These are phyloP conservation scores for Lippia alba DNA, from an alignment of 305 asterid species.

Conservation along the genomic window DNA sequence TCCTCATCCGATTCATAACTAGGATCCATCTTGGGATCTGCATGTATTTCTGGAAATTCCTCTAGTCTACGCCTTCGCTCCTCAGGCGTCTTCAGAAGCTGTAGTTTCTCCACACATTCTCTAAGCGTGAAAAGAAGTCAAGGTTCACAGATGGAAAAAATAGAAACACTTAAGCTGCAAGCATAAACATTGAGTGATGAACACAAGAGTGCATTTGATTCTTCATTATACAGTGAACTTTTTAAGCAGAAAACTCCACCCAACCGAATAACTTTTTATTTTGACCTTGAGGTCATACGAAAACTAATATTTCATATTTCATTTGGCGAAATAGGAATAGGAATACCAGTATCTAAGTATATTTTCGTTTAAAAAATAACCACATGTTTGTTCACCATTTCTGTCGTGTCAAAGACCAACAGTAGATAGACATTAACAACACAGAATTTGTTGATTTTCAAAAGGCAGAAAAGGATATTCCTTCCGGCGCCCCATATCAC, in stretches of 20 bases:
- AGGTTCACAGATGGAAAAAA: slow-evolving; percentile 40
- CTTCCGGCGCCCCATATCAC: slow-evolving; percentile 94
- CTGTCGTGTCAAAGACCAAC: slow-evolving; percentile 20
- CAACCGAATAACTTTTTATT: neutral
- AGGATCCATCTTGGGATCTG: slow-evolving; percentile 99
- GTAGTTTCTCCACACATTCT: slow-evolving; percentile 97
- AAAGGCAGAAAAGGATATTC: slow-evolving; percentile 83
- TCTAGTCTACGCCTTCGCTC: slow-evolving; percentile 91
- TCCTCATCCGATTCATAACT: slow-evolving; percentile 83
- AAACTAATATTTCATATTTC: too few relatives aligned
- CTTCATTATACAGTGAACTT: neutral
- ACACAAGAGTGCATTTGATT: neutral
- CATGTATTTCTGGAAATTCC: slow-evolving; percentile 82
- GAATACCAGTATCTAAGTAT: slow-evolving; percentile 1
- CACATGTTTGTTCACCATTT: slow-evolving; percentile 15
- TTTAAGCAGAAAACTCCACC: slow-evolving; percentile 6
- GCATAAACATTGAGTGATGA: neutral
- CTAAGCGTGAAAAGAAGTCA: slow-evolving; percentile 85
- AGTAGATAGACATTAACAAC: slow-evolving; percentile 15
- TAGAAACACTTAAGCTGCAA: neutral
- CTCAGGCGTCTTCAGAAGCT: slow-evolving; percentile 94
- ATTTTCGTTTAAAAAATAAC: slow-evolving; percentile 12
- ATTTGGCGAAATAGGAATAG: too few relatives aligned
- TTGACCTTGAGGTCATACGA: neutral
- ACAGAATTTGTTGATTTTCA: slow-evolving; percentile 7